Evolutionary conservation across 2,329 filamentous ascomycete species (phyloP).

Genomic region (Epichloe bromicola): DNA sequence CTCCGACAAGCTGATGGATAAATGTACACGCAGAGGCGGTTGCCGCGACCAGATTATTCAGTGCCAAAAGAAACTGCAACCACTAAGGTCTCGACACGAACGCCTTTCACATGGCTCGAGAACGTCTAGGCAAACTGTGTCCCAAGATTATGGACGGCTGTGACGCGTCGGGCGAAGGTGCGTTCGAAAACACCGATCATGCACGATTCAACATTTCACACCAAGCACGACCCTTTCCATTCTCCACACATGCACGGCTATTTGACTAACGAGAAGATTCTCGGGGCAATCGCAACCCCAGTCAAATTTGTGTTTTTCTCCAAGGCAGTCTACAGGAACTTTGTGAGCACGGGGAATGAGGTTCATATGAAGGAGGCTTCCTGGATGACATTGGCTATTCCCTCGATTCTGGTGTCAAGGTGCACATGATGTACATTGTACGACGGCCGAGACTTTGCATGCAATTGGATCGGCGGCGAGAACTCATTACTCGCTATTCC

Average conservation of each 20-base stretch:
- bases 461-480: slow-evolving; percentile 58
- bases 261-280: slow-evolving; percentile 43
- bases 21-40: slow-evolving; percentile 25
- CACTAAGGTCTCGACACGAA: slow-evolving; percentile 36
- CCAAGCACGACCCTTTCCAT: slow-evolving; percentile 46
- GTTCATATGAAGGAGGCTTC: slow-evolving; percentile 30
- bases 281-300: slow-evolving; percentile 46
- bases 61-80: slow-evolving; percentile 33
- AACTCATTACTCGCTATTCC: slow-evolving; percentile 51
- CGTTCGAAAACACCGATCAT: slow-evolving; percentile 31
- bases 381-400: slow-evolving; percentile 42
- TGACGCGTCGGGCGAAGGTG: slow-evolving; percentile 38
- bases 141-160: slow-evolving; percentile 35
- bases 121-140: slow-evolving; percentile 19
- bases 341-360: slow-evolving; percentile 24
- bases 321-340: slow-evolving; percentile 32
- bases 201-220: slow-evolving; percentile 50
- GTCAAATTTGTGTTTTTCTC: slow-evolving; percentile 40
- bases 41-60: slow-evolving; percentile 39
- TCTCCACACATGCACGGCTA: slow-evolving; percentile 47
- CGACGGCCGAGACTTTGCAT: slow-evolving; percentile 47
- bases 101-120: slow-evolving; percentile 22
- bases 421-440: slow-evolving; percentile 51
- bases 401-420: slow-evolving; percentile 48
- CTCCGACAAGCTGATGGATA: slow-evolving; percentile 16